Conservation (phyloP, 768 basidiomycete genomes). For the Phanerodontia chrysosporium region DNA sequence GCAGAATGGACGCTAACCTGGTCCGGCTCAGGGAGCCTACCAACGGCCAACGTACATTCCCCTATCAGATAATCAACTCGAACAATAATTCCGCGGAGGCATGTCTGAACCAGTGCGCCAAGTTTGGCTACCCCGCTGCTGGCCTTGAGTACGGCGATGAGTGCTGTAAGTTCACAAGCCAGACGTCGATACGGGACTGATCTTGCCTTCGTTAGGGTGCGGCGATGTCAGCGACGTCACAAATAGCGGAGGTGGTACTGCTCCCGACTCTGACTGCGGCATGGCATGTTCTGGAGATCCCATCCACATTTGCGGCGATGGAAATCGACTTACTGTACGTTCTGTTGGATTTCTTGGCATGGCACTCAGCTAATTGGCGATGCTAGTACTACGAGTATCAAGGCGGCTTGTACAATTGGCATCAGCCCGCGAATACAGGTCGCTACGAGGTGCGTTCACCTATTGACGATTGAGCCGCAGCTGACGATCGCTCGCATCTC, state of each 20-base stretch:
- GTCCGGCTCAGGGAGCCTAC: constrained; percentile 40
- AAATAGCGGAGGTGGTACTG: constrained; percentile 26
- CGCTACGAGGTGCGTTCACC: constrained; percentile 54
- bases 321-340: neutral
- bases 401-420: constrained; percentile 50
- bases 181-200: too few relatives aligned
- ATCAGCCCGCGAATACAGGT: constrained; percentile 61
- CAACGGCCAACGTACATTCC: constrained; percentile 42
- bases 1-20: neutral
- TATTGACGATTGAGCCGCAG: too few relatives aligned
- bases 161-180: constrained; percentile 53
- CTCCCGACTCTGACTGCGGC: constrained; percentile 36
- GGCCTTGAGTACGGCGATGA: constrained; percentile 69
- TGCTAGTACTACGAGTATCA: constrained; percentile 27
- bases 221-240: constrained; percentile 60
- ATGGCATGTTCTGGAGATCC: constrained; percentile 69
- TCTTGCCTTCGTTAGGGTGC: too few relatives aligned
- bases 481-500: too few relatives aligned
- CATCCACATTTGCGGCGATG: constrained; percentile 60
- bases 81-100: constrained; percentile 59
- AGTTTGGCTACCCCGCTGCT: constrained; percentile 68
- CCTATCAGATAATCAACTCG: constrained; percentile 53
- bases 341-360: neutral
- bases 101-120: constrained; percentile 65
- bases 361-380: neutral